phyloP scores from a whole-genome alignment of 169 alveolate species.

The Babesia gibsoni region DNA sequence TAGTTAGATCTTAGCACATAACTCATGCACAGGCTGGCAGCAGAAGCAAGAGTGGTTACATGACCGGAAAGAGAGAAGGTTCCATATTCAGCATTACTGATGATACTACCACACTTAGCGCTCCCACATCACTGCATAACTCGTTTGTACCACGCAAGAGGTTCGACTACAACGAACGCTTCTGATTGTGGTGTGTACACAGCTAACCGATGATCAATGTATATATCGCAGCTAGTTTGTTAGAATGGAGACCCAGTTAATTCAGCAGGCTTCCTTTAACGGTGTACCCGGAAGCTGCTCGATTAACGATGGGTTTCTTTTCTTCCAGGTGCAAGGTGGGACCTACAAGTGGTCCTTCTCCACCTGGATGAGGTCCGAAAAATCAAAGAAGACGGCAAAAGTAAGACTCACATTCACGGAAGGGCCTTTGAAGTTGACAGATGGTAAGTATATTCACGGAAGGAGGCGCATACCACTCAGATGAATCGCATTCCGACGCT shows the following conservation, averaged over 20 bases:
- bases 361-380: constrained; percentile 72
- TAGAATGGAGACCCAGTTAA: not conserved
- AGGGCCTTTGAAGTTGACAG: constrained; percentile 19
- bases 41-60: constrained; percentile 58
- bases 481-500: constrained; percentile 18
- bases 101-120: not conserved
- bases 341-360: constrained; percentile 60
- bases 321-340: constrained; percentile 2
- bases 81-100: constrained; percentile 53
- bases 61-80: constrained; percentile 64
- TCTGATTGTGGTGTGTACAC: constrained; percentile 30
- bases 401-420: constrained; percentile 71
- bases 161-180: constrained; percentile 57
- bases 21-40: constrained; percentile 40
- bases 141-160: constrained; percentile 44
- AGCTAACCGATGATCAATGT: constrained; percentile 6
- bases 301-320: constrained; percentile 24
- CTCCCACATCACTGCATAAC: constrained; percentile 11
- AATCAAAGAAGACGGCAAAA: constrained; percentile 71
- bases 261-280: constrained; percentile 21
- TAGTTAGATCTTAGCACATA: not conserved
- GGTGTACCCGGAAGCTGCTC: constrained; percentile 40
- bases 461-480: not conserved
- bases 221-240: constrained; percentile 2
- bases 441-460: constrained; percentile 9